These are phyloP conservation scores for Diaporthe caulivora DNA, from an alignment of 2,329 filamentous ascomycete genomes.

Conservation along the genomic window DNA sequence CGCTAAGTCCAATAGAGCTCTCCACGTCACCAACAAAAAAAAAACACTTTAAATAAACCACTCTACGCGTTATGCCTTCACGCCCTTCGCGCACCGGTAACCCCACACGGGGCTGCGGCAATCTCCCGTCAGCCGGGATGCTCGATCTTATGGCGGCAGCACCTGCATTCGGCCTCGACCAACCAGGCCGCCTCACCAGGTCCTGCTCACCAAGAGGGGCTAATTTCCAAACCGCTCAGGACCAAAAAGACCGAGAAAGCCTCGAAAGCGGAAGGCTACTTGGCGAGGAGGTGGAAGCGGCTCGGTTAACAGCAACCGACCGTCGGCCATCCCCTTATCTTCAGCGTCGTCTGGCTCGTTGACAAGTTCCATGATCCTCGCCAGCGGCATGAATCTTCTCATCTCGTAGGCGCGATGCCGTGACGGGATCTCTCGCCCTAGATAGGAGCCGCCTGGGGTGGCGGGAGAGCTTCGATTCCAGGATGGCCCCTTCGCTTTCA, in stretches of 20 bases:
- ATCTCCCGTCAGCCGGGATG: constrained; percentile 27
- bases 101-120: constrained; percentile 9
- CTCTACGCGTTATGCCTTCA: constrained; percentile 29
- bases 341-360: background rate
- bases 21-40: constrained; percentile 4
- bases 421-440: background rate
- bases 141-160: constrained; percentile 3
- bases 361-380: background rate
- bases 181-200: constrained; percentile 3
- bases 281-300: background rate
- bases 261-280: constrained; percentile 12
- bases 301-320: constrained; percentile 19
- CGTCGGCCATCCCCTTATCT: background rate
- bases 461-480: background rate
- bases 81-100: background rate
- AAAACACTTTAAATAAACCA: constrained; percentile 1
- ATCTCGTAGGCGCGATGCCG: constrained; percentile 26
- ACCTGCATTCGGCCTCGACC: constrained; percentile 12
- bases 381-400: constrained; percentile 7
- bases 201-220: background rate
- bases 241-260: constrained; percentile 9
- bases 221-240: constrained; percentile 15
- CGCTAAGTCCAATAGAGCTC: background rate
- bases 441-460: background rate
- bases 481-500: constrained; percentile 8